Base-by-base conservation (phyloP, 768 basidiomycete genomes). In the Pulveroboletus sp. region DNA sequence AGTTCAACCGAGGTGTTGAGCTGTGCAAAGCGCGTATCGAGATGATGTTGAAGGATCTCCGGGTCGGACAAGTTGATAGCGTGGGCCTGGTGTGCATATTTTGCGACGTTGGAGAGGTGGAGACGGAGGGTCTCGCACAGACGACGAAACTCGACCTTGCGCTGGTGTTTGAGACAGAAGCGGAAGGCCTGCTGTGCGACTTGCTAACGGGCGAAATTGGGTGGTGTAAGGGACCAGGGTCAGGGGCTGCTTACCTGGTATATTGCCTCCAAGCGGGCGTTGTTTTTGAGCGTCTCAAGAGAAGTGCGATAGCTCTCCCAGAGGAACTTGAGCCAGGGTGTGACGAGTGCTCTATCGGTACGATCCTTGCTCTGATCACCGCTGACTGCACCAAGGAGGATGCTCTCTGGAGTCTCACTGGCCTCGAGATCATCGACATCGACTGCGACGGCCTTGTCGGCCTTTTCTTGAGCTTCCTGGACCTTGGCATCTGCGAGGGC, bases 241-340 rank as follows among this genome's bases (percentile, higher is more conserved):
- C 3, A 2, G 8, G n/a, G 9, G 8, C 0, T 8, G 69, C 83
- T 48, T 41, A 89, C 92, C 79, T 97, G 95, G 72, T 99, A 99
- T 54, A 98, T 91, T 15, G 75, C 72, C 71, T 99, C 95, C 35
- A 98, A 71, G 15, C 95, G 76, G 15, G 92, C 89, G 63, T 96
- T 97, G 66, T 96, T 95, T 67, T 97, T 95, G 57, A 97, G 77
- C 3, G 93, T 93, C 73, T 98, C 95, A 37, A 99, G 74, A 1
- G 89, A 92, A 17, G 92, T 96, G 49, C 95, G 84, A 66, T 97
- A 97, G 59, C 90, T 91, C 76, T 98, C 95, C 93, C 94, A 98
- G n/a, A 93, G 78, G 69, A 97, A 96, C 65, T 94, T 93, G 64
- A 98, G 86, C 86, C 93, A 96, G 0, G 95, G 95, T 0, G 93